These are phyloP conservation scores for Fusarium neocosmosporiellum DNA, from an alignment of 2,329 filamentous ascomycete genomes.

Conservation along the genomic window DNA sequence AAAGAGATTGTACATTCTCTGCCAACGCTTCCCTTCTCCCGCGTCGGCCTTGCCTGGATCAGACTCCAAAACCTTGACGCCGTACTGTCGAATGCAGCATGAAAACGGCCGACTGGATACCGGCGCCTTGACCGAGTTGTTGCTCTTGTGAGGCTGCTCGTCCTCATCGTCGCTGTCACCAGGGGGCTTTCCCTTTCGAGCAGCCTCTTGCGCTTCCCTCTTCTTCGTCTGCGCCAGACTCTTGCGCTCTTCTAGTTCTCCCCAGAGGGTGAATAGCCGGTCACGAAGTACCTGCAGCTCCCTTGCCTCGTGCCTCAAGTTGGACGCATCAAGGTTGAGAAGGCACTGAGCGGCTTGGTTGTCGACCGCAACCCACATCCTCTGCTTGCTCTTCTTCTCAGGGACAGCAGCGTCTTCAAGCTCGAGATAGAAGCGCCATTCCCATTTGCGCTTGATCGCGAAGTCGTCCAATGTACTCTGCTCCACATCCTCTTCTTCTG, in stretches of 20 bases:
- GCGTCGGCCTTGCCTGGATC: slow-evolving; percentile 58
- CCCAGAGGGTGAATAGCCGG: slow-evolving; percentile 84
- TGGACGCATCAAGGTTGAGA: slow-evolving; percentile 58
- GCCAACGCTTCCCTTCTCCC: slow-evolving; percentile 64
- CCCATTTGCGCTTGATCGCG: slow-evolving; percentile 64
- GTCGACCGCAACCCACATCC: slow-evolving; percentile 76
- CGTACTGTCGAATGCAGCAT: slow-evolving; percentile 80
- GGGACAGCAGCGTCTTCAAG: slow-evolving; percentile 73
- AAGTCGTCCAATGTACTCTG: slow-evolving; percentile 37
- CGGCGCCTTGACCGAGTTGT: slow-evolving; percentile 1
- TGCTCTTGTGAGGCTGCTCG: slow-evolving; percentile 15
- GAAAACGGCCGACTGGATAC: slow-evolving; percentile 70
- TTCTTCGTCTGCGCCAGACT: slow-evolving; percentile 46
- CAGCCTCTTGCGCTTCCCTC: slow-evolving; percentile 38
- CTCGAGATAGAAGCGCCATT: slow-evolving; percentile 85
- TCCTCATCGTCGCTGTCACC: slow-evolving; percentile 53
- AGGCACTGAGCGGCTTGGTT: slow-evolving; percentile 64
- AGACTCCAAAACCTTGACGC: slow-evolving; percentile 59
- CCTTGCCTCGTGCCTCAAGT: slow-evolving; percentile 65
- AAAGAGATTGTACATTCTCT: slow-evolving; percentile 72
- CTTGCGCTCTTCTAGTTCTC: slow-evolving; percentile 81
- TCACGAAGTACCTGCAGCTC: slow-evolving; percentile 69
- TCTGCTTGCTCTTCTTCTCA: slow-evolving; percentile 51
- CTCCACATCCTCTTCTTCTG: slow-evolving; percentile 27
- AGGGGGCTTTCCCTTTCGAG: slow-evolving; percentile 48